Conservation (phyloP, 192 early-diverging fungal genomes). For the Ambispora gerdemannii region DNA sequence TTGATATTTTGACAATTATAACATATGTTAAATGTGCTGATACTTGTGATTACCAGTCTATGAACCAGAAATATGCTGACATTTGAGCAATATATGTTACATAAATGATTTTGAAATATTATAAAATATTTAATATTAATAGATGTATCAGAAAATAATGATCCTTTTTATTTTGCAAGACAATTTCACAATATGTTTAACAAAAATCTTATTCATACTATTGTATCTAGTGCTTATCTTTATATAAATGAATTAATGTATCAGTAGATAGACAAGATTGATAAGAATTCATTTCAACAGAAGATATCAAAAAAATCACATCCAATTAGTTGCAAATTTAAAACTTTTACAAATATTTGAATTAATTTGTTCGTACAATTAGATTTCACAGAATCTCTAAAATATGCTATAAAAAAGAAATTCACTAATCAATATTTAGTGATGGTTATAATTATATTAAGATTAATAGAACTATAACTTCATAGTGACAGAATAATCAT, state of each 20-base stretch:
- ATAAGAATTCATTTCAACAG: not conserved
- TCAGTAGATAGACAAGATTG: not conserved
- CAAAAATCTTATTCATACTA: constrained; percentile 3
- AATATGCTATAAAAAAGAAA: constrained; percentile 4
- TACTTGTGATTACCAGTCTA: constrained; percentile 7
- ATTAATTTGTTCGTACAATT: constrained; percentile 1
- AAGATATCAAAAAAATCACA: constrained; percentile 17
- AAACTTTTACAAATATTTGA: not conserved
- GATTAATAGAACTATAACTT: constrained; percentile 13
- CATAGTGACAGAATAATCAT: constrained; percentile 7
- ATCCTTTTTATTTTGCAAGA: constrained; percentile 13
- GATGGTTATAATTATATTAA: not conserved
- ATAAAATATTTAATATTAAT: constrained; percentile 5
- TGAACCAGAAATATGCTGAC: not conserved
- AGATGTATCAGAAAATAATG: not conserved
- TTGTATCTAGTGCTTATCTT: not conserved
- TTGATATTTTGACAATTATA: not conserved
- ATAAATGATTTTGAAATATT: constrained; percentile 16
- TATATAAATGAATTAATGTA: constrained; percentile 7
- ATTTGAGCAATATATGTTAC: not conserved
- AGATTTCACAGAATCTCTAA: not conserved
- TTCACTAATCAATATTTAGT: not conserved
- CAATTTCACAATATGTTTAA: constrained; percentile 8
- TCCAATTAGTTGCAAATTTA: constrained; percentile 17
- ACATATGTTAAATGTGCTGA: not conserved